phyloP scores from a whole-genome alignment of 1,284 basidiomycete genomes.

The Cerrena zonata region DNA sequence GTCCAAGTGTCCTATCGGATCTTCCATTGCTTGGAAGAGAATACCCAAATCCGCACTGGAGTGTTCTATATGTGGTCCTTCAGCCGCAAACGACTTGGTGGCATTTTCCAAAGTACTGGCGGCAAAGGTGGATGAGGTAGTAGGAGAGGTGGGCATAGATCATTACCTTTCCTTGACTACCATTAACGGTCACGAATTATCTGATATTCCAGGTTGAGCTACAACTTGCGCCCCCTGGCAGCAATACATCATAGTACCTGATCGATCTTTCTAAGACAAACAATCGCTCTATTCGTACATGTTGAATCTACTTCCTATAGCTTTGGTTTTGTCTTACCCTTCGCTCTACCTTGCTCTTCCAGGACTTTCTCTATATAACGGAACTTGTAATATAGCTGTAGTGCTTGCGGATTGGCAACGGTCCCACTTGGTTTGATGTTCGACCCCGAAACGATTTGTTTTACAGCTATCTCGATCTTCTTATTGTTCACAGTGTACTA shows the following conservation, averaged over 20 bases:
- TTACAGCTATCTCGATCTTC: conserved; percentile 71
- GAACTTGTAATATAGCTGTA: conserved; percentile 59
- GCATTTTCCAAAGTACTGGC: not conserved
- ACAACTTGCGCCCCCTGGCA: not conserved
- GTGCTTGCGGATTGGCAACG: conserved; percentile 62
- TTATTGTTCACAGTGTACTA: conserved; percentile 70
- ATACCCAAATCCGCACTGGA: not conserved
- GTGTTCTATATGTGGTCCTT: not conserved
- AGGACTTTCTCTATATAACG: conserved; percentile 37
- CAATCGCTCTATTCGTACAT: not conserved
- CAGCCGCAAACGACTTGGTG: not conserved
- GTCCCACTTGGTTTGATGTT: conserved; percentile 60
- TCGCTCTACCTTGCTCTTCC: not conserved
- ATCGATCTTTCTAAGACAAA: not conserved
- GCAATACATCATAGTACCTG: not conserved
- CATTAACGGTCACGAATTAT: no score
- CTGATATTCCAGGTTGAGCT: not conserved
- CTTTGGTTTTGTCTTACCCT: conserved; percentile 21
- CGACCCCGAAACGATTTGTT: conserved; percentile 63
- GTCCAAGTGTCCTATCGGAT: not conserved
- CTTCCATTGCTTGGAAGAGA: not conserved
- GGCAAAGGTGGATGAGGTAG: not conserved
- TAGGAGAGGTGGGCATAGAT: not conserved
- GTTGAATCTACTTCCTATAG: conserved; percentile 13
- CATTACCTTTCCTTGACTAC: not conserved